Percentiles rank a stretch among this genome's conserved stretches.
Evolutionary conservation across 202 grass and related monocot genomes (phyloP).

Genomic region (Elaeis oleifera): DNA sequence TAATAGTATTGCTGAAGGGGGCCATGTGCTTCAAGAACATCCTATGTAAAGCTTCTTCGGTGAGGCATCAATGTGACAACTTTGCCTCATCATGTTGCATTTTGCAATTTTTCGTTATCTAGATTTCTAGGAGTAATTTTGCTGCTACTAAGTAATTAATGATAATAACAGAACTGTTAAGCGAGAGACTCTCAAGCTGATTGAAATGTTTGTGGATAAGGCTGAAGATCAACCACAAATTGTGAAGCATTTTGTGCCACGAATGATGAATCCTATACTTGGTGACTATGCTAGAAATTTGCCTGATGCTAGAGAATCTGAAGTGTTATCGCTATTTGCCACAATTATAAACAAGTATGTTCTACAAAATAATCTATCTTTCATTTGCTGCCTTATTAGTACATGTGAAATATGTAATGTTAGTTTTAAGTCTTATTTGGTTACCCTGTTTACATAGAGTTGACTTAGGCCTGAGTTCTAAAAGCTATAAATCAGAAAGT

Average conservation of each 20-base stretch:
- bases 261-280: conserved; percentile 96
- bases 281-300: conserved; percentile 98
- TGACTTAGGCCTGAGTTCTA: too few relatives aligned
- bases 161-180: conserved; percentile 73
- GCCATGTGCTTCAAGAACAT: conserved; percentile 88
- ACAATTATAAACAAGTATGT: conserved; percentile 99
- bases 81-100: too few relatives aligned
- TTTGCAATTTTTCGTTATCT: too few relatives aligned
- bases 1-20: conserved; percentile 96
- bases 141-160: conserved; percentile 1
- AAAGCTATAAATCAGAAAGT: too few relatives aligned
- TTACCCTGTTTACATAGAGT: too few relatives aligned
- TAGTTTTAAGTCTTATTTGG: neutral
- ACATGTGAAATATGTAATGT: too few relatives aligned
- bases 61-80: conserved; percentile 9
- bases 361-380: too few relatives aligned
- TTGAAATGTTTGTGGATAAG: conserved; percentile 97
- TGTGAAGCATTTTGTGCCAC: conserved; percentile 95
- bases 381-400: neutral
- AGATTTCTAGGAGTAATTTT: too few relatives aligned
- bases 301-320: conserved; percentile 97
- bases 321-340: conserved; percentile 87
- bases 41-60: conserved; percentile 94
- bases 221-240: conserved; percentile 93
- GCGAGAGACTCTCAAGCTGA: conserved; percentile 92